phyloP scores from a whole-genome alignment of 345 rosid species.

The Corymbia maculata region DNA sequence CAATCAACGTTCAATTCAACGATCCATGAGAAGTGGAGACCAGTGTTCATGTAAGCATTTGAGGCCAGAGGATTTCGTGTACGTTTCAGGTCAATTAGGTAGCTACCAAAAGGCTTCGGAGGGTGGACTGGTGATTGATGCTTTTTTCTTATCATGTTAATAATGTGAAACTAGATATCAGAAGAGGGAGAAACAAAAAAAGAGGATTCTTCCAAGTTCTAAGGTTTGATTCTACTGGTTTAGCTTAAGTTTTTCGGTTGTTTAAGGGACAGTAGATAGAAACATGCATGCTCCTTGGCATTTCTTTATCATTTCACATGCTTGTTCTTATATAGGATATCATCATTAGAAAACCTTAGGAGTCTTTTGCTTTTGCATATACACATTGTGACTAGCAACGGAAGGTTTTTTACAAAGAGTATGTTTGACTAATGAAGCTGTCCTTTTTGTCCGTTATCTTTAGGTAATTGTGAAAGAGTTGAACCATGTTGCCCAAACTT shows the following conservation, averaged over 20 bases:
- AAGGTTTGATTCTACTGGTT: background rate
- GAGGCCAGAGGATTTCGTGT: conserved; percentile 44
- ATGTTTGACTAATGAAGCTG: background rate
- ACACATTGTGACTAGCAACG: background rate
- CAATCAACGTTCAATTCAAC: too few relatives aligned
- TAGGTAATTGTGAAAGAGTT: conserved; percentile 54
- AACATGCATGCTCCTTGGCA: background rate
- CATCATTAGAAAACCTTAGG: background rate
- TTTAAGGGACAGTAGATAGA: background rate
- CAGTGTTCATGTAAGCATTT: conserved; percentile 28
- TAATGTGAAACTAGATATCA: background rate
- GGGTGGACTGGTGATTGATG: conserved; percentile 2
- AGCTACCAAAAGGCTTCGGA: conserved; percentile 9
- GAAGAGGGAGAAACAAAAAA: background rate
- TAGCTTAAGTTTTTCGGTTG: background rate
- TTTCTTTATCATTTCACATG: background rate
- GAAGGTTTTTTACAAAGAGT: background rate
- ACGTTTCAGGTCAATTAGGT: conserved; percentile 46
- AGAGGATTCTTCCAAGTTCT: background rate
- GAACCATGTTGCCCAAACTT: conserved; percentile 27
- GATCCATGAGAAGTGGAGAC: too few relatives aligned
- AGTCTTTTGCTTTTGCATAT: background rate
- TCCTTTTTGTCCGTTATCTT: conserved; percentile 1
- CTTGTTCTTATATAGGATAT: background rate
- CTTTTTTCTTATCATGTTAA: background rate